Evolutionary conservation across 1,284 basidiomycete genomes (phyloP).

Genomic region (Ustilago trichophora): DNA sequence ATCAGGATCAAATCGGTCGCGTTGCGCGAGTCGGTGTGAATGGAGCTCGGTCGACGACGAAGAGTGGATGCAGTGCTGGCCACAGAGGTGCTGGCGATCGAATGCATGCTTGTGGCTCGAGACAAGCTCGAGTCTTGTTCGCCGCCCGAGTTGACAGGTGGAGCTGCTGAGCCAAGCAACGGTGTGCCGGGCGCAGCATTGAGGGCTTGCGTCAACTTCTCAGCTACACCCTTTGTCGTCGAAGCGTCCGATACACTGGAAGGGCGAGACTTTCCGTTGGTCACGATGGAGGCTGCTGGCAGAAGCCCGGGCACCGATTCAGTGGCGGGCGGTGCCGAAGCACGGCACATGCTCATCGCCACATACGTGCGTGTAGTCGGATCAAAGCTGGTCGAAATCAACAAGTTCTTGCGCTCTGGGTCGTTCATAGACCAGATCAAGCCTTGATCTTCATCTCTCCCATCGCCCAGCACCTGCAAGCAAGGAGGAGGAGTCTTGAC

Average conservation of each 20-base stretch:
- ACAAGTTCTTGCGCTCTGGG: slow-evolving; percentile 30
- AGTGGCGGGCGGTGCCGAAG: not conserved
- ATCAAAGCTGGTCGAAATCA: slow-evolving; percentile 50
- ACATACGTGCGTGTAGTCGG: slow-evolving; percentile 23
- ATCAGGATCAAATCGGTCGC: slow-evolving; percentile 47
- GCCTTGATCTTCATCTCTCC: slow-evolving; percentile 56
- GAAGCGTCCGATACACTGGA: slow-evolving; percentile 47
- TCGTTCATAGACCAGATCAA: slow-evolving; percentile 40
- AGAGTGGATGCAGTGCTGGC: slow-evolving; percentile 30
- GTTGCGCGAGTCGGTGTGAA: slow-evolving; percentile 39
- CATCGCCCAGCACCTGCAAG: slow-evolving; percentile 61
- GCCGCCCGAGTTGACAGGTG: slow-evolving; percentile 26
- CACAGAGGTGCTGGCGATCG: slow-evolving; percentile 31
- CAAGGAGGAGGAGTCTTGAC: slow-evolving; percentile 55
- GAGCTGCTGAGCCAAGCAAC: slow-evolving; percentile 15
- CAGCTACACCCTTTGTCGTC: slow-evolving; percentile 38
- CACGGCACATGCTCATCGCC: slow-evolving; percentile 30
- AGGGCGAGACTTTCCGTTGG: slow-evolving; percentile 11
- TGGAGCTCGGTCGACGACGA: slow-evolving; percentile 40
- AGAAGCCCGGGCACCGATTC: slow-evolving; percentile 9
- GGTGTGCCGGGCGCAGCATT: slow-evolving; percentile 37
- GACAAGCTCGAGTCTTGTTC: slow-evolving; percentile 31
- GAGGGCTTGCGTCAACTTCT: slow-evolving; percentile 26
- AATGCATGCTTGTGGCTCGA: slow-evolving; percentile 47
- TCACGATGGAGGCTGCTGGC: slow-evolving; percentile 27